phyloP scores from a whole-genome alignment of 2,329 filamentous ascomycete species.

The Macrophomina pseudophaseolina region DNA sequence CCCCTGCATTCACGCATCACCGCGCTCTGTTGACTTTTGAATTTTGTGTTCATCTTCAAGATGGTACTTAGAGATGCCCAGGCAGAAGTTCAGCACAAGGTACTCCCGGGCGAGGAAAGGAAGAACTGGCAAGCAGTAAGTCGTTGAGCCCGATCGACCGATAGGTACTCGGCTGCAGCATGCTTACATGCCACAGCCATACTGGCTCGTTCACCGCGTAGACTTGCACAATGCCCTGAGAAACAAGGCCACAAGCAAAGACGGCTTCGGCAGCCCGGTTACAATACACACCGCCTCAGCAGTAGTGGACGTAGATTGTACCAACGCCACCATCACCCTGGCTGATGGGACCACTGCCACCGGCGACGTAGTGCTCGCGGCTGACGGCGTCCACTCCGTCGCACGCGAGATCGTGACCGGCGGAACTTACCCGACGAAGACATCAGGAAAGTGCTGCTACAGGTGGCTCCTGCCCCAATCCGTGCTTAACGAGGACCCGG shows the following conservation, averaged over 20 bases:
- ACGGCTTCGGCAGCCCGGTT: constrained; percentile 43
- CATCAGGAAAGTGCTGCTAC: constrained; percentile 62
- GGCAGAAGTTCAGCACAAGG: background rate
- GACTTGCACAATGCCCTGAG: constrained; percentile 60
- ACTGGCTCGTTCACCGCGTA: constrained; percentile 52
- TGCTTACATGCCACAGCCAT: too few species aligned
- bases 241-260: constrained; percentile 30
- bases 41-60: background rate
- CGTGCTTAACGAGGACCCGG: constrained; percentile 46
- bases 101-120: background rate
- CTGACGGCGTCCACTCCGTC: constrained; percentile 56
- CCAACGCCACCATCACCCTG: constrained; percentile 50
- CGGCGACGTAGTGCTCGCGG: constrained; percentile 60
- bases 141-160: too few species aligned
- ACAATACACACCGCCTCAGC: constrained; percentile 49
- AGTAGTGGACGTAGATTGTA: constrained; percentile 51
- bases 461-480: constrained; percentile 60
- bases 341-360: constrained; percentile 50
- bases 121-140: constrained; percentile 8
- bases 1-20: too few species aligned
- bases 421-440: constrained; percentile 45
- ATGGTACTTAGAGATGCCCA: background rate
- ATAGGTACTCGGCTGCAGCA: too few species aligned
- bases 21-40: too few species aligned
- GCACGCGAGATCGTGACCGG: constrained; percentile 37